Conservation (phyloP, 1,139 yeast genomes). For the Debaryomyces subglobosus region DNA sequence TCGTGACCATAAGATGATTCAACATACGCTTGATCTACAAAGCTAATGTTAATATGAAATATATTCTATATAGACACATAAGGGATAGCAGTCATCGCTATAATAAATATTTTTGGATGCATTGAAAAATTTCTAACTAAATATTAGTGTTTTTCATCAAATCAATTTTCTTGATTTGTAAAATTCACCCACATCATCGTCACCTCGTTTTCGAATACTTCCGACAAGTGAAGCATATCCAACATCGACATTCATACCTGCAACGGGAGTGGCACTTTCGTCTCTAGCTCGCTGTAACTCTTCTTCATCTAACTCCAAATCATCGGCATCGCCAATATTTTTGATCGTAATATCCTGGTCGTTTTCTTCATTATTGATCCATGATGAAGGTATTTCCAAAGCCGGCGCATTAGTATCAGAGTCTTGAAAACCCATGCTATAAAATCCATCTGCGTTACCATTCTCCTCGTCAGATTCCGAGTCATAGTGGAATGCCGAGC, state of each 20-base stretch:
- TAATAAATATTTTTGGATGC: not conserved
- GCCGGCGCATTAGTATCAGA: conserved; percentile 11
- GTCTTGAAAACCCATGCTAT: conserved; percentile 8
- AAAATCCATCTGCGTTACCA: conserved; percentile 12
- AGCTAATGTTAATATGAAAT: not conserved
- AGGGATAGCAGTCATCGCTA: not conserved
- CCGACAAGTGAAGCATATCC: conserved; percentile 45
- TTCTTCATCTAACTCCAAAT: conserved; percentile 26
- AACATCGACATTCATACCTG: conserved; percentile 51
- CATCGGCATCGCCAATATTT: conserved; percentile 44
- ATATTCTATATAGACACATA: not conserved
- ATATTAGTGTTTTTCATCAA: not conserved
- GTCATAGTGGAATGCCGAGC: conserved; percentile 45
- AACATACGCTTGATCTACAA: not conserved
- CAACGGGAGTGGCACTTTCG: conserved; percentile 24
- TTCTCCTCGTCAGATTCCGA: conserved; percentile 25
- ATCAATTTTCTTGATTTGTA: conserved; percentile 4
- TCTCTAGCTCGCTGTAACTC: conserved; percentile 12
- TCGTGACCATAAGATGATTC: not conserved
- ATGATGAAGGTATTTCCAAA: conserved; percentile 25
- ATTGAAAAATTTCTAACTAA: not conserved
- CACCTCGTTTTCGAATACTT: conserved; percentile 30
- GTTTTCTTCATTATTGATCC: conserved; percentile 19
- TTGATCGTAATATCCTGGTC: conserved; percentile 15
- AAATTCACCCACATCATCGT: conserved; percentile 14